phyloP scores from a whole-genome alignment of 768 basidiomycete genomes.

The Pulveroboletus ravenelii region DNA sequence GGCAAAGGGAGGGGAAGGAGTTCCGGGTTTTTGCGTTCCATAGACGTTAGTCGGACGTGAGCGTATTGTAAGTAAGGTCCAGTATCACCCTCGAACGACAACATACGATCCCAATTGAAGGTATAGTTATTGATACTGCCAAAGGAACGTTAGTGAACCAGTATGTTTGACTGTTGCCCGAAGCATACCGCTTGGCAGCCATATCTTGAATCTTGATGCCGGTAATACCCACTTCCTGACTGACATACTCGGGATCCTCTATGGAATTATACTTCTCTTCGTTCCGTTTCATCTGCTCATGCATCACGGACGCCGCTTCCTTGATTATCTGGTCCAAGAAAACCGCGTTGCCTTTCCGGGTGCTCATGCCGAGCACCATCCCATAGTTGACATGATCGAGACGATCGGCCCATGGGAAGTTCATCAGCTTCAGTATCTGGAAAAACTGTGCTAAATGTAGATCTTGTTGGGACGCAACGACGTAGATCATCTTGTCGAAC shows the following conservation, averaged over 20 bases:
- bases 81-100: constrained; percentile 93
- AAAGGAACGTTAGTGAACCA: background rate
- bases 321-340: constrained; percentile 92
- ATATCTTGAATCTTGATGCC: constrained; percentile 98
- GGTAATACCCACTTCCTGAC: constrained; percentile 84
- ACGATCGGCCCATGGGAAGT: constrained; percentile 76
- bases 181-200: constrained; percentile 78
- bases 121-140: constrained; percentile 90
- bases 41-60: constrained; percentile 87
- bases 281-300: constrained; percentile 94
- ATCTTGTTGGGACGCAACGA: constrained; percentile 83
- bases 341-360: constrained; percentile 88
- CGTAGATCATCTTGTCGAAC: constrained; percentile 91
- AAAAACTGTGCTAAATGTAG: constrained; percentile 89
- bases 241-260: constrained; percentile 78
- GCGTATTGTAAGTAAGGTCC: constrained; percentile 96
- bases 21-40: constrained; percentile 87
- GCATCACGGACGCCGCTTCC: constrained; percentile 87
- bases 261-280: constrained; percentile 87
- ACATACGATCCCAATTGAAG: constrained; percentile 93
- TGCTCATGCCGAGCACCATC: constrained; percentile 92
- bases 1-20: constrained; percentile 72
- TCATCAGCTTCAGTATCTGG: constrained; percentile 89
- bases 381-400: constrained; percentile 91
- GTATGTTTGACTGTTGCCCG: background rate